These are phyloP conservation scores for Tricladium varicosporioides DNA, from an alignment of 2,329 filamentous ascomycete genomes.

Conservation along the genomic window DNA sequence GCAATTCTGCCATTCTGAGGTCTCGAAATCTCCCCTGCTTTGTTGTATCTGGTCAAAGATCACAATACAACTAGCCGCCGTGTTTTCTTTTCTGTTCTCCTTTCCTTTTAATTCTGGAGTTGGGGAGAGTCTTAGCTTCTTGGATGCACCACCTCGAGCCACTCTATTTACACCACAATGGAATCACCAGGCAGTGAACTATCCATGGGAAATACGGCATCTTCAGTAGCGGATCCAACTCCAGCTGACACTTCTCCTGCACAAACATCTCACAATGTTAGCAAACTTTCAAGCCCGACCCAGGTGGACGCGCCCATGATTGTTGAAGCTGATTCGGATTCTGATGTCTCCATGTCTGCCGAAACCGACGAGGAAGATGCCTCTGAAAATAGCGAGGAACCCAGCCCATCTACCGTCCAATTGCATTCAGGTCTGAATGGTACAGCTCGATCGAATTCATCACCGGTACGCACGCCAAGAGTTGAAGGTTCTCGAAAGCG, in stretches of 20 bases:
- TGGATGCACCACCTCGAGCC: not conserved
- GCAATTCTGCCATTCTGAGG: conserved; percentile 16
- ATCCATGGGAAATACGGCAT: conserved; percentile 30
- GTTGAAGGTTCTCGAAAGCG: conserved; percentile 26
- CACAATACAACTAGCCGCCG: conserved; percentile 25
- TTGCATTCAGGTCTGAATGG: conserved; percentile 4
- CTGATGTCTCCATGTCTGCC: conserved; percentile 38
- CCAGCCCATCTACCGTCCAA: conserved; percentile 6
- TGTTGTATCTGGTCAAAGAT: conserved; percentile 26
- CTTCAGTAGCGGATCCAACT: conserved; percentile 5
- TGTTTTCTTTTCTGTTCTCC: conserved; percentile 24
- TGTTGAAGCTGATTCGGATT: conserved; percentile 31
- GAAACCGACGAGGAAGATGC: conserved; percentile 35
- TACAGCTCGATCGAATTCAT: conserved; percentile 3
- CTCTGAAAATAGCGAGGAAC: conserved; percentile 16
- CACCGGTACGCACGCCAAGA: not conserved
- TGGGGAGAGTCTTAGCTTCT: conserved; percentile 11
- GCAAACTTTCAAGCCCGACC: conserved; percentile 2
- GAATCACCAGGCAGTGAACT: conserved; percentile 26
- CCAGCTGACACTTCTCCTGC: conserved; percentile 24
- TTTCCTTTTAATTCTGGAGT: conserved; percentile 22
- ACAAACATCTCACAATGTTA: conserved; percentile 17
- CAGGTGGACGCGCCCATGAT: conserved; percentile 15
- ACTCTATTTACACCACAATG: conserved; percentile 20
- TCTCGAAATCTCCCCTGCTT: conserved; percentile 20